phyloP scores from a whole-genome alignment of 2,329 filamentous ascomycete species.

The Neurospora crassa region DNA sequence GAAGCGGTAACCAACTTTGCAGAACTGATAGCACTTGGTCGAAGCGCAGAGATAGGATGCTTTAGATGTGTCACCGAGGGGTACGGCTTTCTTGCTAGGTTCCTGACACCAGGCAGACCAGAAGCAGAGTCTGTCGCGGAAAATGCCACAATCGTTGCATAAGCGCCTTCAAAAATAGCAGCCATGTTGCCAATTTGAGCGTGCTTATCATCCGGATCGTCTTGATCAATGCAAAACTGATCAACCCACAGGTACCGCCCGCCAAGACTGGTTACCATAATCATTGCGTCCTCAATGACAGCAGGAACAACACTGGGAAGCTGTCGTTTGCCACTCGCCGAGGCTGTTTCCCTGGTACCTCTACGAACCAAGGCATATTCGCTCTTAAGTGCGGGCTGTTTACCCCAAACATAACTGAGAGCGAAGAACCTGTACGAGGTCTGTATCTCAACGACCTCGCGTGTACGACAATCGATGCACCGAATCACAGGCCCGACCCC shows the following conservation, averaged over 20 bases:
- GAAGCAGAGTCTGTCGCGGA: not conserved
- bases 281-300: constrained; percentile 7
- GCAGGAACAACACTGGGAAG: not conserved
- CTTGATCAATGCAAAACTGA: constrained; percentile 14
- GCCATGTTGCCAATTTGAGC: constrained; percentile 5
- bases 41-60: not conserved
- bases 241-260: constrained; percentile 15
- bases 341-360: not conserved
- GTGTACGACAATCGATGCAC: not conserved
- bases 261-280: constrained; percentile 3
- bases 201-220: constrained; percentile 6
- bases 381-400: not conserved
- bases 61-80: not conserved
- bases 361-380: not conserved
- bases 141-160: constrained; percentile 7
- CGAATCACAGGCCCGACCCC: not conserved
- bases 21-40: not conserved
- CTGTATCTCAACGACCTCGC: not conserved
- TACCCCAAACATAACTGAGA: constrained; percentile 26
- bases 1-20: not conserved
- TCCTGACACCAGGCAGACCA: not conserved
- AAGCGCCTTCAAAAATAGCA: constrained; percentile 5
- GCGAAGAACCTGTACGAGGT: constrained; percentile 16
- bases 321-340: accelerated
- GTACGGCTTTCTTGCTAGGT: not conserved